Percentiles rank a stretch among this genome's conserved stretches.
Conservation (phyloP, 495 filamentous ascomycete species). For the Aspergillus taichungensis region DNA sequence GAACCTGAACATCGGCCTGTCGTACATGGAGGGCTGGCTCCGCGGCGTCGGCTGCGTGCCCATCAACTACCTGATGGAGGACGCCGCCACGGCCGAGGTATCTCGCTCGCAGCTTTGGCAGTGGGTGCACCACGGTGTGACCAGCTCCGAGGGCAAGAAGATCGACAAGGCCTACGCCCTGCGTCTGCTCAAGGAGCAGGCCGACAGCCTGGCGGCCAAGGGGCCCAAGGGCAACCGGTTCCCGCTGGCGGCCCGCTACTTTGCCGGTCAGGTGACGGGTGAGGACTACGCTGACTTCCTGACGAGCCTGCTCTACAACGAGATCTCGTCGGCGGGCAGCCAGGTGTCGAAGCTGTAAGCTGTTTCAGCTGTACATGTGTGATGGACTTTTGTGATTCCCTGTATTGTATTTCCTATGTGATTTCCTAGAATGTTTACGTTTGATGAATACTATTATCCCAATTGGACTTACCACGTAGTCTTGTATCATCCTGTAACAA, state of each 20-base stretch:
- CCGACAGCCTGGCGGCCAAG: slow-evolving; percentile 62
- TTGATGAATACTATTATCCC: too few species aligned
- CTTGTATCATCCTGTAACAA: too few species aligned
- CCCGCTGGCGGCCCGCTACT: slow-evolving; percentile 84
- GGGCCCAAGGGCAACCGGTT: slow-evolving; percentile 88
- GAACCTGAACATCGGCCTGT: slow-evolving; percentile 93
- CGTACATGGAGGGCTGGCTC: slow-evolving; percentile 99
- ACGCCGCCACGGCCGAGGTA: slow-evolving; percentile 95
- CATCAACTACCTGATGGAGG: slow-evolving; percentile 99
- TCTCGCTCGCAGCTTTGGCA: slow-evolving; percentile 92
- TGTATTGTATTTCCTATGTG: too few species aligned
- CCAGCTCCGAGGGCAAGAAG: slow-evolving; percentile 81
- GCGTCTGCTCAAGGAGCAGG: slow-evolving; percentile 78
- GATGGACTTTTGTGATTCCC: too few species aligned
- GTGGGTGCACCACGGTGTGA: slow-evolving; percentile 80
- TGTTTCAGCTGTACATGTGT: too few species aligned
- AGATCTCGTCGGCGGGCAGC: slow-evolving; percentile 75
- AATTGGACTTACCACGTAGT: too few species aligned
- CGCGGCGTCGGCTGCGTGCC: slow-evolving; percentile 92
- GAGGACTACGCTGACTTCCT: slow-evolving; percentile 98
- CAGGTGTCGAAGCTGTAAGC: slow-evolving; percentile 78
- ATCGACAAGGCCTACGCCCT: slow-evolving; percentile 88
- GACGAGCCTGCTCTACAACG: slow-evolving; percentile 89
- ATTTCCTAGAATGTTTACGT: too few species aligned
- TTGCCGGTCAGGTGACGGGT: slow-evolving; percentile 84